Evolutionary conservation across 495 filamentous ascomycete genomes (phyloP).

Genomic region (Aeminium ludgeri): DNA sequence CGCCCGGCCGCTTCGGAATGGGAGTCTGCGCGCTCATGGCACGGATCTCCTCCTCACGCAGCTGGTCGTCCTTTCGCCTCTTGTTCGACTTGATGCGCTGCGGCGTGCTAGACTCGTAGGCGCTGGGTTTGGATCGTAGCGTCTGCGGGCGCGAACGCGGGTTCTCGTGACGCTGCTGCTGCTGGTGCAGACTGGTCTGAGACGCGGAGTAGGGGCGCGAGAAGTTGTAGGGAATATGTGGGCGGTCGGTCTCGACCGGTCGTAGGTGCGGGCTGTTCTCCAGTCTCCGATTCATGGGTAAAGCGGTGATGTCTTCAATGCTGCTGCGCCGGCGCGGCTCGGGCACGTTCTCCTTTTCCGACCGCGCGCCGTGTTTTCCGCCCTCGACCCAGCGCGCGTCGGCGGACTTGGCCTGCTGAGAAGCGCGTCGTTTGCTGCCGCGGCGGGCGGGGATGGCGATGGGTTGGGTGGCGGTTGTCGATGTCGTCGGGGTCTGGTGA

Average conservation of each 20-base stretch:
- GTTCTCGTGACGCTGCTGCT: too few species aligned
- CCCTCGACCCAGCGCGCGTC: background rate
- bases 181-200: conserved; percentile 30
- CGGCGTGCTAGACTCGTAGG: conserved; percentile 32
- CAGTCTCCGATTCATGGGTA: conserved; percentile 18
- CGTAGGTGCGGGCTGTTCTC: conserved; percentile 25
- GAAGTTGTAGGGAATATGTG: conserved; percentile 31
- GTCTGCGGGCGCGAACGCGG: conserved; percentile 42
- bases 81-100: conserved; percentile 61
- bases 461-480: background rate
- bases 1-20: conserved; percentile 37
- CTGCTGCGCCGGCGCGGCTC: conserved; percentile 6
- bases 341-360: conserved; percentile 11
- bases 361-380: background rate
- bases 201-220: conserved; percentile 29
- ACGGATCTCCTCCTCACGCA: conserved; percentile 70
- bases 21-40: conserved; percentile 59
- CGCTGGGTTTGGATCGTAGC: conserved; percentile 42
- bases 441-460: background rate
- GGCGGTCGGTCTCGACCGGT: conserved; percentile 24
- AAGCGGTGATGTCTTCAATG: conserved; percentile 27
- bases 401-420: background rate
- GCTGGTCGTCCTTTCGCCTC: conserved; percentile 57
- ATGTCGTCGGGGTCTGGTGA: too few species aligned
- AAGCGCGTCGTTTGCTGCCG: background rate